phyloP scores from a whole-genome alignment of 805 yeast species.

The Kuraishia piskuri region DNA sequence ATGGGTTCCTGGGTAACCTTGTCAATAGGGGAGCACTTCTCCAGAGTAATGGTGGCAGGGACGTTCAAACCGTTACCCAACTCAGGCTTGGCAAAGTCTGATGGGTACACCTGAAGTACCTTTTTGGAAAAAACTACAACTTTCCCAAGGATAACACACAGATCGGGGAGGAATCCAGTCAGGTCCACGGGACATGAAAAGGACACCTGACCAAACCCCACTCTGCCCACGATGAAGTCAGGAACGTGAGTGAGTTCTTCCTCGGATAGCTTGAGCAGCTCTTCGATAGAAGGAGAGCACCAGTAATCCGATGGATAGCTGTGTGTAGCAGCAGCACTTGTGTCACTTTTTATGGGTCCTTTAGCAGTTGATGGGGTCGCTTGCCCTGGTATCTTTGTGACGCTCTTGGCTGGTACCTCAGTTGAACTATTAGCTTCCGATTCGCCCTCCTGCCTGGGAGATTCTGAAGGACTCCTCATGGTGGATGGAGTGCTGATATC shows the following conservation, averaged over 20 bases:
- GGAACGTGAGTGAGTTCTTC: conserved; percentile 46
- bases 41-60: conserved; percentile 66
- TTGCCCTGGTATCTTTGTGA: background rate
- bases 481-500: background rate
- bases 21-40: conserved; percentile 44
- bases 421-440: background rate
- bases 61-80: conserved; percentile 66
- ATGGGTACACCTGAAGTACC: conserved; percentile 57
- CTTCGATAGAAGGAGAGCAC: conserved; percentile 59
- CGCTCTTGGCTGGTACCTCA: background rate
- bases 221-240: conserved; percentile 61
- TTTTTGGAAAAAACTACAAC: conserved; percentile 36
- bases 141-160: conserved; percentile 26
- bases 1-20: conserved; percentile 15
- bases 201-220: conserved; percentile 59
- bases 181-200: conserved; percentile 65
- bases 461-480: conserved; percentile 3
- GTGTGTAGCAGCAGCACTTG: background rate
- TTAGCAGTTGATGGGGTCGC: conserved; percentile 5
- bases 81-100: conserved; percentile 42
- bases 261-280: conserved; percentile 32
- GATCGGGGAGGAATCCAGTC: conserved; percentile 36
- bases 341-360: background rate
- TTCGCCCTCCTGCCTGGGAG: conserved; percentile 1
- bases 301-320: conserved; percentile 41